Base-by-base conservation (phyloP, 1,284 basidiomycete species). In the Amylostereum areolatum region DNA sequence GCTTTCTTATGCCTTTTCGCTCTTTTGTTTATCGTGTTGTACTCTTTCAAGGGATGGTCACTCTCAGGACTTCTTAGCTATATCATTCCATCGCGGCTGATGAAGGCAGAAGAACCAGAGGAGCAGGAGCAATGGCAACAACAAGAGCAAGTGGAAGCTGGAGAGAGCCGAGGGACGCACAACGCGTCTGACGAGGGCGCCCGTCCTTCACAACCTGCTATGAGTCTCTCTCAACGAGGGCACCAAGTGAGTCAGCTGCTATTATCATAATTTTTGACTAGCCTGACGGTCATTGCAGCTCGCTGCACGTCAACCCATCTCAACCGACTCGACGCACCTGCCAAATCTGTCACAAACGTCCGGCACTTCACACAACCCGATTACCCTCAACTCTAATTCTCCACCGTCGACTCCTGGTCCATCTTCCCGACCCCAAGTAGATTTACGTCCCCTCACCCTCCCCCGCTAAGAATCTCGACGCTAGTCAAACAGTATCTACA, bases 21-120 rank as follows among this genome's bases (percentile, higher is more conserved):
- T 24, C 39, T 31, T 29, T 44, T 29, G 12, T 18, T 11, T 30
- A 36, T 41, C 18, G 18, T 45, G 47, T 52, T 37, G 45, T 40
- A 43, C 43, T 44, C 25, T 12, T 25, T 2, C 37, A 47, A 81
- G 78, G 60, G 66, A n/a, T 82, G 80, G 79, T 73, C 71, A 49
- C 59, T 82, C 49, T 65, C 71, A 6, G 66, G 68, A 11, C 55
- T 81, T 10, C 56, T 81, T 31, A 70, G 56, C 52, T 75, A 66
- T 55, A 56, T 81, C 10, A 77, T 77, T 52, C 77, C 77, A 5
- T 62, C 76, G 18, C 65, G 68, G 40, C 36, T 43, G 43, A 29
- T 28, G 27, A 42, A 40, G 10, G 46, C 49, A 24, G 53, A 56
- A 43, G 58, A 56, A 12, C 52, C 51, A 24, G 57, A 59, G 31